Evolutionary conservation across 768 basidiomycete genomes (phyloP).

Genomic region (Russula earlei): DNA sequence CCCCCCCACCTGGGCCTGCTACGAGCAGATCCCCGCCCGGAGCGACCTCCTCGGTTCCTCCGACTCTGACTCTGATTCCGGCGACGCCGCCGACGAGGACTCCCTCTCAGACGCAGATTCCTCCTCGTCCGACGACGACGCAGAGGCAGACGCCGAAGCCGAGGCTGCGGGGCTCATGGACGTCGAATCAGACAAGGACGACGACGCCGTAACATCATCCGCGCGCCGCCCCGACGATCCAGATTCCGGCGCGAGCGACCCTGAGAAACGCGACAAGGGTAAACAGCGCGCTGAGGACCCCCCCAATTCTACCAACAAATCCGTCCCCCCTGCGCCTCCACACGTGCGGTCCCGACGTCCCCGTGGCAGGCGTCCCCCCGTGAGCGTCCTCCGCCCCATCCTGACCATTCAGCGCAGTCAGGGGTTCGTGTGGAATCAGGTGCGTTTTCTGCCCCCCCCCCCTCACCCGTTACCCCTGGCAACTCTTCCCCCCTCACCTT

Average conservation of each 20-base stretch:
- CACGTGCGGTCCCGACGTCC: conserved; percentile 29
- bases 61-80: conserved; percentile 26
- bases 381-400: conserved; percentile 67
- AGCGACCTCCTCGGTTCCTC: conserved; percentile 24
- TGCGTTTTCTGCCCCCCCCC: conserved; percentile 26
- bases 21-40: conserved; percentile 62
- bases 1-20: conserved; percentile 83
- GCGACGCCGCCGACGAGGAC: conserved; percentile 12
- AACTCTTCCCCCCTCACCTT: background rate
- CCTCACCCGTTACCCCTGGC: too few relatives aligned
- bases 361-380: conserved; percentile 42
- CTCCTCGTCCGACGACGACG: conserved; percentile 30
- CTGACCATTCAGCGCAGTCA: conserved; percentile 80
- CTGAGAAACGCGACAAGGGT: conserved; percentile 30
- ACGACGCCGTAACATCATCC: background rate
- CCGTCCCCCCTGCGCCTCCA: conserved; percentile 20
- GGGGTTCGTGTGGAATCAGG: conserved; percentile 90
- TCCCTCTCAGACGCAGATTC: conserved; percentile 15
- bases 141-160: conserved; percentile 22
- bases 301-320: background rate
- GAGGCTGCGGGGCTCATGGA: conserved; percentile 26
- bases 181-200: conserved; percentile 8
- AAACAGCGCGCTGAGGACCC: conserved; percentile 70
- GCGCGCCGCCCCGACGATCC: background rate
- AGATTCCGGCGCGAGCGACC: background rate